These are phyloP conservation scores for Lentinula lateritia DNA, from an alignment of 768 basidiomycete species.

Conservation along the genomic window DNA sequence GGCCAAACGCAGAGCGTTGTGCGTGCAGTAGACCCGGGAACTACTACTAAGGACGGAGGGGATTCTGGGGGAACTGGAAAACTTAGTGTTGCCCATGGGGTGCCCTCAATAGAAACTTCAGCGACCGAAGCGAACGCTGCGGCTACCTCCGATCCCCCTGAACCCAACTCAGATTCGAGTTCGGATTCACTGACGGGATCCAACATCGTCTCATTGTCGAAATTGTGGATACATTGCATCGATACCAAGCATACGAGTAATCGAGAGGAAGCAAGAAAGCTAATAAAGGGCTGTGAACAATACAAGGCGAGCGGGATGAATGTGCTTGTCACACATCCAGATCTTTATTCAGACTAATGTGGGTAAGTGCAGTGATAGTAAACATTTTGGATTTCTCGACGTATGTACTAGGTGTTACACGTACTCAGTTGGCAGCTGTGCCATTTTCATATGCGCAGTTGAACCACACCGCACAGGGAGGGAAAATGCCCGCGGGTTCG, in stretches of 20 bases:
- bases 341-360: too few relatives aligned
- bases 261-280: background rate
- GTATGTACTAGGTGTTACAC: too few relatives aligned
- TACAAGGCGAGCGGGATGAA: background rate
- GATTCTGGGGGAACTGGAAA: too few relatives aligned
- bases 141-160: too few relatives aligned
- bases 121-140: too few relatives aligned
- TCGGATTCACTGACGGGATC: background rate
- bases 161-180: background rate
- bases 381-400: too few relatives aligned
- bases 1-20: too few relatives aligned
- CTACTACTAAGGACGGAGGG: too few relatives aligned
- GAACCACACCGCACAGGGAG: slow-evolving; percentile 43
- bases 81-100: too few relatives aligned
- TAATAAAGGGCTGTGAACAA: background rate
- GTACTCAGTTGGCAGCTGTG: slow-evolving; percentile 14
- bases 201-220: background rate
- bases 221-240: background rate
- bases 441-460: slow-evolving; percentile 46
- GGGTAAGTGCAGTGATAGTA: too few relatives aligned
- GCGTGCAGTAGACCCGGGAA: too few relatives aligned
- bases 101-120: too few relatives aligned
- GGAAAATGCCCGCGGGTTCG: slow-evolving; percentile 43
- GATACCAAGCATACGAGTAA: background rate
- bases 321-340: background rate